Evolutionary conservation across 192 early-diverging fungal species (phyloP), one percentile per base, ranked within the genome.

Genomic region (Gonapodya sp.): DNA sequence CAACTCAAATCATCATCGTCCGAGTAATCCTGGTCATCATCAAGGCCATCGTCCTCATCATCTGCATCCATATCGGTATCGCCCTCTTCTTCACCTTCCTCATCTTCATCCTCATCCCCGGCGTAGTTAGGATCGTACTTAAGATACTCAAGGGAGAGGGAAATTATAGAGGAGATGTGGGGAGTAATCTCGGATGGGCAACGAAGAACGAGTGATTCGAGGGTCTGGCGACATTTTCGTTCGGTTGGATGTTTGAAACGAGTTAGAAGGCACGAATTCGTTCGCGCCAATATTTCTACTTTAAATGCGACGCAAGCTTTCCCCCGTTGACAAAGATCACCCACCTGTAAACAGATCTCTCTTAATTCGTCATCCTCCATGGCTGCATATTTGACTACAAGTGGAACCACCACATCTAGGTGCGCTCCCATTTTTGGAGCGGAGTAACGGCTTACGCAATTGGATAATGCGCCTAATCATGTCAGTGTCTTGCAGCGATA

Each of bases 1-100:
- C 94, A 96, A 0, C 94, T 94, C 80, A 96, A 88, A 81, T 96
- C 95, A 75, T 96, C 95, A 64, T 96, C 94, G 79, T 96, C 95
- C 1, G 93, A 94, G 84, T 93, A 95, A 78, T 93, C 93, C 30
- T 89, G 91, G 34, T 86, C 91, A 32, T 87, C 85, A 30, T 90
- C 92, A 16, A 88, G 89, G 16, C 88, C 88, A 82, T 88, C 88
- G 34, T 88, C 87, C 33, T 82, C 85, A 35, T 87, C 87, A 84
- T 84, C 83, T 18, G 46, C 83, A 30, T 80, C 79, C 46, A 85
- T 79, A 36, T 89, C 90, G 35, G 87, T 89, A 32, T 89, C 89
- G 16, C 93, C 89, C 32, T 87, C 85, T 32, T 83, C 83, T 2
- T 46, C 77, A 18, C 79, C 84, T 35, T 79, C 83, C 74, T 84